Conservation (phyloP, 768 basidiomycete species). For the Kwoniella sp. region DNA sequence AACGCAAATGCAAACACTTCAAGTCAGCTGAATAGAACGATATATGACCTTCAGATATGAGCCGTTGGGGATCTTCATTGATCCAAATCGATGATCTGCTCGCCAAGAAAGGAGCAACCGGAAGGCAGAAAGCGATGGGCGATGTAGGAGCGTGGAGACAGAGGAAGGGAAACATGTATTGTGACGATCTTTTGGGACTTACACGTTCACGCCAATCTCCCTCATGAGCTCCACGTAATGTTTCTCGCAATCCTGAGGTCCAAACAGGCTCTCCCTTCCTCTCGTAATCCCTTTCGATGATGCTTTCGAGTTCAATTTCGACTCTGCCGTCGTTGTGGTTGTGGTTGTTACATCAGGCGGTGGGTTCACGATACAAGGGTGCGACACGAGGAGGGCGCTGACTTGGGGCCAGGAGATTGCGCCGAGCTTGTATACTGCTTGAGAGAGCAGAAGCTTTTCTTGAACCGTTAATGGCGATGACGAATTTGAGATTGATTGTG, state of each 20-base stretch:
- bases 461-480: slow-evolving; percentile 48
- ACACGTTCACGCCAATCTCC: slow-evolving; percentile 66
- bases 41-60: no score
- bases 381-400: slow-evolving; percentile 67
- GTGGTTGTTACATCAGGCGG: no score
- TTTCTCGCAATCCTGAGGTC: slow-evolving; percentile 69
- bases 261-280: slow-evolving; percentile 62
- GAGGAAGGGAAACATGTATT: no score
- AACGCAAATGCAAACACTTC: slow-evolving; percentile 5
- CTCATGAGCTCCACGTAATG: slow-evolving; percentile 72
- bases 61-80: no score
- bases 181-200: slow-evolving; percentile 20
- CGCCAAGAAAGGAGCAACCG: no score
- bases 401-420: slow-evolving; percentile 66
- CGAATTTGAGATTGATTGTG: slow-evolving; percentile 6
- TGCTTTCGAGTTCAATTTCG: no score
- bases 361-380: slow-evolving; percentile 59
- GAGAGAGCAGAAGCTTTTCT: slow-evolving; percentile 79
- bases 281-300: no score
- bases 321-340: no score
- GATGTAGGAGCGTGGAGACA: no score
- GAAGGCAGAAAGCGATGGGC: no score
- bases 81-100: no score
- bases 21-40: no score
- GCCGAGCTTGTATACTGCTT: slow-evolving; percentile 82